phyloP scores from a whole-genome alignment of 495 filamentous ascomycete genomes.

The Articulospora tetracladia region DNA sequence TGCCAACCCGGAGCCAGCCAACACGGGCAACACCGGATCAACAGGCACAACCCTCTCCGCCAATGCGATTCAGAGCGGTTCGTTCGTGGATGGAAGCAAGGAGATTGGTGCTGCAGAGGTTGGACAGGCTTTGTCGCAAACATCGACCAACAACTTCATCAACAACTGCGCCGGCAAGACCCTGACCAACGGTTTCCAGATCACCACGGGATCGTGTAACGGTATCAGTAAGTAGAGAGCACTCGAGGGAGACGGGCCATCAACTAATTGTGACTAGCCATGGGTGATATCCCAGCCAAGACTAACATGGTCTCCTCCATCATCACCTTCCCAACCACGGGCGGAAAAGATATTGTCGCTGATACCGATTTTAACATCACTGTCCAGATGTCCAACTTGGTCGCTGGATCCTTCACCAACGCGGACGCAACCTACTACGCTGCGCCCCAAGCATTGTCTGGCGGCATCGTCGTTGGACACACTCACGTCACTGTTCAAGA shows the following conservation, averaged over 20 bases:
- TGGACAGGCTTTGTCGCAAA: slow-evolving; percentile 19
- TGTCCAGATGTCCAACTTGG: slow-evolving; percentile 56
- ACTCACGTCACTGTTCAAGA: slow-evolving; percentile 66
- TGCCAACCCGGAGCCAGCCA: slow-evolving; percentile 11
- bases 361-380: slow-evolving; percentile 54
- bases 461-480: slow-evolving; percentile 46
- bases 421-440: slow-evolving; percentile 62
- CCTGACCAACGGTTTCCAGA: slow-evolving; percentile 66
- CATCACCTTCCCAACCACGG: slow-evolving; percentile 50
- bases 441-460: slow-evolving; percentile 58
- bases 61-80: slow-evolving; percentile 24
- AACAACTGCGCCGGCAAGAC: slow-evolving; percentile 65
- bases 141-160: slow-evolving; percentile 54
- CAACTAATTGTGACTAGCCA: slow-evolving; percentile 29
- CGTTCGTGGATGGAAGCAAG: slow-evolving; percentile 18
- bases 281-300: slow-evolving; percentile 67
- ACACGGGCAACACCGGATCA: neutral
- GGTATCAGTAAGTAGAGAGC: slow-evolving; percentile 56
- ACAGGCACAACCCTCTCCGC: slow-evolving; percentile 12
- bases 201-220: slow-evolving; percentile 66
- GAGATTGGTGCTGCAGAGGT: slow-evolving; percentile 19
- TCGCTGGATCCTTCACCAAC: slow-evolving; percentile 65
- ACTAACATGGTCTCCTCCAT: slow-evolving; percentile 65
- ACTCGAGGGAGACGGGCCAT: slow-evolving; percentile 15
- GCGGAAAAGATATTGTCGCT: slow-evolving; percentile 37